These are phyloP conservation scores for Nemophila menziesii DNA, from an alignment of 257 asterid genomes.

Conservation along the genomic window DNA sequence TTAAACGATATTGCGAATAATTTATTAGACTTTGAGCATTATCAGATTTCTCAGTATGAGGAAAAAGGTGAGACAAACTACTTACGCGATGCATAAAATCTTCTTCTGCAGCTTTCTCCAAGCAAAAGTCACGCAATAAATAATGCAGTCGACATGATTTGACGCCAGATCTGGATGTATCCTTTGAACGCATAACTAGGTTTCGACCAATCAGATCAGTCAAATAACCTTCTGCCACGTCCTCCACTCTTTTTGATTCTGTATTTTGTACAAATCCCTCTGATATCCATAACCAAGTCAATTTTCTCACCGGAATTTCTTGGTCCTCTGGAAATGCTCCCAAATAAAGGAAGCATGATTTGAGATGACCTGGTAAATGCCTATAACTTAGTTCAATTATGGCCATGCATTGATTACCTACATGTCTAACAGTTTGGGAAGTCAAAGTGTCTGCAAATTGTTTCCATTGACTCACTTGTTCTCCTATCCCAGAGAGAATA, in stretches of 20 bases:
- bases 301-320: not conserved
- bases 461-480: not conserved
- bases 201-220: slow-evolving; percentile 4
- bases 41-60: not conserved
- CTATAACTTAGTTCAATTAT: slow-evolving; percentile 3
- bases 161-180: not conserved
- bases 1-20: not conserved
- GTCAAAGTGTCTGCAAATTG: not conserved
- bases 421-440: not conserved
- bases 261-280: not conserved
- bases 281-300: slow-evolving; percentile 3
- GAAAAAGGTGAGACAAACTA: not conserved
- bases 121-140: slow-evolving; percentile 4
- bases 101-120: not conserved
- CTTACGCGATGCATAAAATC: not conserved
- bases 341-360: slow-evolving; percentile 7
- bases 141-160: slow-evolving; percentile 1
- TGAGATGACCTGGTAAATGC: not conserved
- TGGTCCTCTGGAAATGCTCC: slow-evolving; percentile 1
- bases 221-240: slow-evolving; percentile 3
- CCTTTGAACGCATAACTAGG: not conserved
- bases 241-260: slow-evolving; percentile 1
- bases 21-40: not conserved
- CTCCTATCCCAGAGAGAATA: not conserved
- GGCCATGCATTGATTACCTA: fast-evolving